These are phyloP conservation scores for Candida broadrunensis DNA, from an alignment of 805 yeast species.

Conservation along the genomic window DNA sequence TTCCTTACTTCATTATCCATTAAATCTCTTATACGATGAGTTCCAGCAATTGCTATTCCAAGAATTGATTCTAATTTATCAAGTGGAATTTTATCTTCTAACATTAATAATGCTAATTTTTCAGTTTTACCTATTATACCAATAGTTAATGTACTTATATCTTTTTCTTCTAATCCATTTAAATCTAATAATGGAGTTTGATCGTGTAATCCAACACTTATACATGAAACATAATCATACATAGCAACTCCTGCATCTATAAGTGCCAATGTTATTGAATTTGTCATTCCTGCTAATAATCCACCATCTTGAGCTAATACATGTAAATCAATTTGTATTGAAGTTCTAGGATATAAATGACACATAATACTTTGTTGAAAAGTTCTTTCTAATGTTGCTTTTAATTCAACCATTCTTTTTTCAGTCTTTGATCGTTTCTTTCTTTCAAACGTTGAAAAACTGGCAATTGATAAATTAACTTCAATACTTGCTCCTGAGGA, in stretches of 20 bases:
- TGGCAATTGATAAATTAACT: constrained; percentile 69
- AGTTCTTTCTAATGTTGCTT: constrained; percentile 64
- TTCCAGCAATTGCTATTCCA: constrained; percentile 83
- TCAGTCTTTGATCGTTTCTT: constrained; percentile 69
- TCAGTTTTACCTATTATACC: constrained; percentile 84
- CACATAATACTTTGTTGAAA: constrained; percentile 72
- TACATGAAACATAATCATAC: constrained; percentile 84
- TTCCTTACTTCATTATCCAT: constrained; percentile 84
- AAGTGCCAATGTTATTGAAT: constrained; percentile 84
- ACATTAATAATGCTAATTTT: constrained; percentile 68
- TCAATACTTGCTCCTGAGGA: constrained; percentile 54
- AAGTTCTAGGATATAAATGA: constrained; percentile 77
- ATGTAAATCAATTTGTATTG: constrained; percentile 70
- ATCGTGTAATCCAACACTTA: constrained; percentile 77
- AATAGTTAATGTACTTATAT: constrained; percentile 74
- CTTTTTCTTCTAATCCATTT: constrained; percentile 78
- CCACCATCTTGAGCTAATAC: constrained; percentile 93
- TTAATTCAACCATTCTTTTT: constrained; percentile 64
- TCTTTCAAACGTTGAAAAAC: constrained; percentile 76
- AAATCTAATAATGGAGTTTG: constrained; percentile 76
- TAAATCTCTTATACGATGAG: constrained; percentile 73
- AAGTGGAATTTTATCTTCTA: constrained; percentile 83
- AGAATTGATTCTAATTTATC: constrained; percentile 75
- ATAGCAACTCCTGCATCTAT: constrained; percentile 95
- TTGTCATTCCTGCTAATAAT: constrained; percentile 70